Conservation (phyloP, 2,329 filamentous ascomycete species). For the Aspergillus tanneri region DNA sequence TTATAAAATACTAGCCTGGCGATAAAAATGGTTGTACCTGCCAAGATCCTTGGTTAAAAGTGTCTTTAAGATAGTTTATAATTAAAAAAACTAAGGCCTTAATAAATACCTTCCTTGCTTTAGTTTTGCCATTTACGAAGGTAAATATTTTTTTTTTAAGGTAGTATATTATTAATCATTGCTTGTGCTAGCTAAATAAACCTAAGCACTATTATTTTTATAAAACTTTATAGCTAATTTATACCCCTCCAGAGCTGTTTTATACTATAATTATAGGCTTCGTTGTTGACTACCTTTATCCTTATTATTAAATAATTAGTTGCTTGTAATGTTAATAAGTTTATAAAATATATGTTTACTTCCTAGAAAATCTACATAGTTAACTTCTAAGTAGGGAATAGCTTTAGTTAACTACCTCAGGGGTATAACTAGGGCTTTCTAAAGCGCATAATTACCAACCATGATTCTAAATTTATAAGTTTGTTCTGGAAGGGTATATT, state of each 20-base stretch:
- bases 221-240: background rate
- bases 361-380: background rate
- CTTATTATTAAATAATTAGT: background rate
- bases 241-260: background rate
- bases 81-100: no score
- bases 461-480: background rate
- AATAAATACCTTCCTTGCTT: no score
- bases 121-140: background rate
- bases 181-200: background rate
- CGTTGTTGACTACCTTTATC: background rate
- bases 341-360: background rate
- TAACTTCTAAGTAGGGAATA: background rate
- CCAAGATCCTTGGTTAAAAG: no score
- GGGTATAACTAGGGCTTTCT: background rate
- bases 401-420: background rate
- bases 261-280: slow-evolving; percentile 1
- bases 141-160: no score
- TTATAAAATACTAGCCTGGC: no score
- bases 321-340: background rate
- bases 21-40: no score
- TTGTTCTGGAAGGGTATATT: background rate
- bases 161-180: background rate
- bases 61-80: no score
- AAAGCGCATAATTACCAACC: background rate
- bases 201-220: slow-evolving; percentile 1